Evolutionary conservation across 345 rosid genomes (phyloP), one percentile per base, ranked within the genome.

Genomic region (Leavenworthia alabamica): DNA sequence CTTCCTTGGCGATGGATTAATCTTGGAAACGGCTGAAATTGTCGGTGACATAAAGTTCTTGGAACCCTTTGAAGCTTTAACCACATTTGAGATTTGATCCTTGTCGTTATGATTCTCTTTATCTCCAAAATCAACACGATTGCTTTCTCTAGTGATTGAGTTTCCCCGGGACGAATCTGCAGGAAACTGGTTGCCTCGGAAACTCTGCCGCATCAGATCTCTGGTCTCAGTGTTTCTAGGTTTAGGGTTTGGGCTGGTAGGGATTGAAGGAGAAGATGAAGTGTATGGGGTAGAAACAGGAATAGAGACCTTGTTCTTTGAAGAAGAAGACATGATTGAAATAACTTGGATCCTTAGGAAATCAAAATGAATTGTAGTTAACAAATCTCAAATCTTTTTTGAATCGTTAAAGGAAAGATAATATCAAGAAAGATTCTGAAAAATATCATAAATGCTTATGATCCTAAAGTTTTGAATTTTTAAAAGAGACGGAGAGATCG

Each of bases 11-110:
- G 95, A 86, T 35, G 91, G 63, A 55, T 68, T 74, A 68, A 86
- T 64, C 78, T 84, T 88, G 2, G 96, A 88, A 47, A 81, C 86
- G 0, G 96, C 92, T 43, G 92, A 86, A 42, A 86, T 84, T 4
- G 94, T 91, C 2, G 91, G 95, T 16, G 95, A 84, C 98, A 84
- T 91, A 76, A 90, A 90, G 69, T 84, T 75, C 81, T 80, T 88
- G 11, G 78, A 43, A 44, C 79, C 66, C 62, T 73, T 90, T 5
- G 74, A 62, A n/a, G 74, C 81, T 47, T 72, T 79, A 4, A 46
- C 64, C 6, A 71, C 48, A 62, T 77, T 80, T 8, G 56, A 19
- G 62, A n/a, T n/a, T n/a, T n/a, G n/a, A n/a, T 64, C 66, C 16
- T 48, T 60, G 1, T 28, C 42, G 51, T 17, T 82, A 41, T 78